Evolutionary conservation across 2,329 filamentous ascomycete genomes (phyloP).

Genomic region (Epichloe typhina): DNA sequence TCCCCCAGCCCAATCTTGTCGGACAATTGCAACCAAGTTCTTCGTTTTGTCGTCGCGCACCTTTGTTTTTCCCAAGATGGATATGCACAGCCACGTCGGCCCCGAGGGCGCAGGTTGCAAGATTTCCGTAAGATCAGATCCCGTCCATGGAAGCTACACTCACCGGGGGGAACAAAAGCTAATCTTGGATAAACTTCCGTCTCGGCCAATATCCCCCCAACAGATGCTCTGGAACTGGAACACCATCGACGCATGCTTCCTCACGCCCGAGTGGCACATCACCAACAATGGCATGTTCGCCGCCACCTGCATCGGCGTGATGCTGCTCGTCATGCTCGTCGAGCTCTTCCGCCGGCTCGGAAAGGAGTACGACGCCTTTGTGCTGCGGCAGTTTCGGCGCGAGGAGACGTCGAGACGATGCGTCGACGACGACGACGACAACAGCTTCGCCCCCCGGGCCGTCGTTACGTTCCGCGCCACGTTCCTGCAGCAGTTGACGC

Average conservation of each 20-base stretch:
- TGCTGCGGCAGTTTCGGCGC: conserved; percentile 38
- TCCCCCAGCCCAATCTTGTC: not conserved
- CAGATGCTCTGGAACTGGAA: conserved; percentile 71
- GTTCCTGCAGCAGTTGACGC: conserved; percentile 48
- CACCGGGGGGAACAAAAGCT: not conserved
- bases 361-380: conserved; percentile 58
- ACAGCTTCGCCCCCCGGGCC: conserved; percentile 6
- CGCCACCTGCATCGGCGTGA: conserved; percentile 63
- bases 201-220: too few species aligned
- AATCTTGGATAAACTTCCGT: too few species aligned
- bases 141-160: not conserved
- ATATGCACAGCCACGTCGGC: conserved; percentile 11
- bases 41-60: not conserved
- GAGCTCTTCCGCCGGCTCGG: conserved; percentile 58
- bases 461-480: conserved; percentile 37
- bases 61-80: conserved; percentile 9
- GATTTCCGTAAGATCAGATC: conserved; percentile 11
- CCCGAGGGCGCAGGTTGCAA: conserved; percentile 16
- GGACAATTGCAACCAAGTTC: not conserved
- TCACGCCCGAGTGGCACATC: conserved; percentile 57
- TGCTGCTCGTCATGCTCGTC: conserved; percentile 56
- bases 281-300: conserved; percentile 60
- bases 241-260: conserved; percentile 59
- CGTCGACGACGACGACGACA: conserved; percentile 9
- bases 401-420: conserved; percentile 8